Evolutionary conservation across 371 early-diverging fungal genomes (phyloP).

Genomic region (Mucor velutinosus): DNA sequence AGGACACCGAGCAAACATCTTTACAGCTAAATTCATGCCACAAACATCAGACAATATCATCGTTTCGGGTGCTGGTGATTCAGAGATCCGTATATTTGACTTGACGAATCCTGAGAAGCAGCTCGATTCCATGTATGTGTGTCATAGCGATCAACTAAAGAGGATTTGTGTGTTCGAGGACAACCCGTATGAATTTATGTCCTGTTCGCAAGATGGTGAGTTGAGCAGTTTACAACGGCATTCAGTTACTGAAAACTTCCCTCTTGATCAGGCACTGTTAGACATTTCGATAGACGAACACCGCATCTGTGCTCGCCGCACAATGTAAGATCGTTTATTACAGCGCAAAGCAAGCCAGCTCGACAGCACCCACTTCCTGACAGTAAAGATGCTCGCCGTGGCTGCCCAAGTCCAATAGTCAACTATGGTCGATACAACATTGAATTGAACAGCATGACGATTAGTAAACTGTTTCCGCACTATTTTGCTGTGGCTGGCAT

Average conservation of each 20-base stretch:
- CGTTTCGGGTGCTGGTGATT: constrained; percentile 71
- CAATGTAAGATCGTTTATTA: constrained; percentile 28
- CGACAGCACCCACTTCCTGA: constrained; percentile 20
- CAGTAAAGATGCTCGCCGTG: constrained; percentile 18
- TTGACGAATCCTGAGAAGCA: constrained; percentile 1
- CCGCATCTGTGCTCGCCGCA: constrained; percentile 43
- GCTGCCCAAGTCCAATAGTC: constrained; percentile 49
- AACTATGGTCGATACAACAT: constrained; percentile 51
- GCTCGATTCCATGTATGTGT: constrained; percentile 45
- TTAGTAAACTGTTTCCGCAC: constrained; percentile 50
- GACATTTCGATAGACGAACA: constrained; percentile 65
- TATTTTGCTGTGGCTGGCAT: constrained; percentile 68
- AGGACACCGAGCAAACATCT: constrained; percentile 78
- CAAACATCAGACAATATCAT: constrained; percentile 62
- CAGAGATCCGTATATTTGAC: constrained; percentile 69
- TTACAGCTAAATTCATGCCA: constrained; percentile 74
- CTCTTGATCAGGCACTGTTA: constrained; percentile 49
- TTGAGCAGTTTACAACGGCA: not conserved
- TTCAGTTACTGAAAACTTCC: not conserved
- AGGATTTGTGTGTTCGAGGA: constrained; percentile 48
- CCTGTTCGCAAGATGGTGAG: constrained; percentile 71
- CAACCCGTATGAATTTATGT: constrained; percentile 57
- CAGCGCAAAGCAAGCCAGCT: constrained; percentile 20
- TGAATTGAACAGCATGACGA: constrained; percentile 57
- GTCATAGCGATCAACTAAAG: constrained; percentile 62